Evolutionary conservation across 2,329 filamentous ascomycete genomes (phyloP).

Genomic region (Emmonsiellopsis sp.): DNA sequence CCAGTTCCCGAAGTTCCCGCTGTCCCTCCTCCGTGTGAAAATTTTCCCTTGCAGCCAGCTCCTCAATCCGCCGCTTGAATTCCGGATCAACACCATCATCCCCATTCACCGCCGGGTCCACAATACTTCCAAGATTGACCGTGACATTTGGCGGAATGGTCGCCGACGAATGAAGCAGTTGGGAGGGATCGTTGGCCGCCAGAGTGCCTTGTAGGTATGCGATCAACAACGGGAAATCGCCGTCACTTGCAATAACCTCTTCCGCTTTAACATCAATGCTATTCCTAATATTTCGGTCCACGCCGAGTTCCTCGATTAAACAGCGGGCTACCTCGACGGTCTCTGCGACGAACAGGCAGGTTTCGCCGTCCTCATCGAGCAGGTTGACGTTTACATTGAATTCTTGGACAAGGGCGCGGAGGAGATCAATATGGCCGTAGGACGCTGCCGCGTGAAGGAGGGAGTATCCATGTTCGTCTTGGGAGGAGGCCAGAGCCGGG

Average conservation of each 20-base stretch:
- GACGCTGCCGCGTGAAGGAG: constrained; percentile 87
- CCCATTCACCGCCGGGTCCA: constrained; percentile 46
- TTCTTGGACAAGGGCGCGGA: constrained; percentile 65
- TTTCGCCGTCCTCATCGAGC: constrained; percentile 84
- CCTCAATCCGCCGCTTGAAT: constrained; percentile 77
- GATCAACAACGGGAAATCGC: constrained; percentile 65
- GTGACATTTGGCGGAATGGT: constrained; percentile 66
- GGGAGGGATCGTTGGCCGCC: constrained; percentile 19
- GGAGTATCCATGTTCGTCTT: constrained; percentile 91
- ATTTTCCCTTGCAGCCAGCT: constrained; percentile 73
- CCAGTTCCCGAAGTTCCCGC: constrained; percentile 63
- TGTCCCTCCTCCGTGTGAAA: constrained; percentile 77
- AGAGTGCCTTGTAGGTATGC: constrained; percentile 53
- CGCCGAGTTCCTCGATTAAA: constrained; percentile 72
- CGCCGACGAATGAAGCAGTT: constrained; percentile 42
- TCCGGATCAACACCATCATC: constrained; percentile 62
- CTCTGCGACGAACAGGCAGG: constrained; percentile 88
- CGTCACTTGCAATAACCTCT: constrained; percentile 72
- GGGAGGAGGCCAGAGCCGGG: constrained; percentile 64
- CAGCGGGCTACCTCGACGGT: constrained; percentile 66
- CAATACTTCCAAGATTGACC: constrained; percentile 68
- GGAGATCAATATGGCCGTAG: constrained; percentile 76
- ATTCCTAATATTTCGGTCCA: constrained; percentile 58
- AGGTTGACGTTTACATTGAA: constrained; percentile 73
- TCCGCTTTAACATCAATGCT: constrained; percentile 69